Evolutionary conservation across 352 stramenopile species (phyloP).

Genomic region (Pythium scleroteichum): DNA sequence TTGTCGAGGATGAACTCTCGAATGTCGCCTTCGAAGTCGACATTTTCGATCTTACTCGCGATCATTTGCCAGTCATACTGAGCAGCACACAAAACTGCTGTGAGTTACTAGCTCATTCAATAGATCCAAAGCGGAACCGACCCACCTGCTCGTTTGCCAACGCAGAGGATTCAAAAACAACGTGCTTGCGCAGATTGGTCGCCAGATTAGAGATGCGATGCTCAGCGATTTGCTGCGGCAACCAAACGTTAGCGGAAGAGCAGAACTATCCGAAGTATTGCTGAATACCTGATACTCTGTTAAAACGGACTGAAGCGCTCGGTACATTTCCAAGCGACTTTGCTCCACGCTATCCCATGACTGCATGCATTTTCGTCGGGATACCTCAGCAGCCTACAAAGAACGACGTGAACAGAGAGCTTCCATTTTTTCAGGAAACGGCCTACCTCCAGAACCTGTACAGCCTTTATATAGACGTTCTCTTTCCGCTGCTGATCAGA

Average conservation of each 20-base stretch:
- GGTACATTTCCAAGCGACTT: constrained; percentile 68
- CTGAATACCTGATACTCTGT: constrained; percentile 84
- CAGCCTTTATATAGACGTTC: constrained; percentile 53
- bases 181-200: constrained; percentile 79
- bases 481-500: constrained; percentile 75
- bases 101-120: too few species aligned
- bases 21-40: constrained; percentile 72
- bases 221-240: constrained; percentile 84
- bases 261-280: too few species aligned
- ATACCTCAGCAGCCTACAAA: constrained; percentile 54
- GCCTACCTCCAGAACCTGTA: constrained; percentile 59
- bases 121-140: background rate
- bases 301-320: constrained; percentile 63
- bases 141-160: constrained; percentile 79
- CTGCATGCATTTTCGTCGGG: constrained; percentile 59
- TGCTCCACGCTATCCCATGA: constrained; percentile 66
- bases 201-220: constrained; percentile 67
- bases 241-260: too few species aligned
- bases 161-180: constrained; percentile 80
- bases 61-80: constrained; percentile 89
- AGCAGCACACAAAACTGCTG: background rate
- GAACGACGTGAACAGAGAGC: background rate
- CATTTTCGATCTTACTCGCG: constrained; percentile 65
- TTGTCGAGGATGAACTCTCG: constrained; percentile 62
- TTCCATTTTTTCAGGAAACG: too few species aligned